phyloP scores from a whole-genome alignment of 352 stramenopile species.

The Phytophthora hybrid region DNA sequence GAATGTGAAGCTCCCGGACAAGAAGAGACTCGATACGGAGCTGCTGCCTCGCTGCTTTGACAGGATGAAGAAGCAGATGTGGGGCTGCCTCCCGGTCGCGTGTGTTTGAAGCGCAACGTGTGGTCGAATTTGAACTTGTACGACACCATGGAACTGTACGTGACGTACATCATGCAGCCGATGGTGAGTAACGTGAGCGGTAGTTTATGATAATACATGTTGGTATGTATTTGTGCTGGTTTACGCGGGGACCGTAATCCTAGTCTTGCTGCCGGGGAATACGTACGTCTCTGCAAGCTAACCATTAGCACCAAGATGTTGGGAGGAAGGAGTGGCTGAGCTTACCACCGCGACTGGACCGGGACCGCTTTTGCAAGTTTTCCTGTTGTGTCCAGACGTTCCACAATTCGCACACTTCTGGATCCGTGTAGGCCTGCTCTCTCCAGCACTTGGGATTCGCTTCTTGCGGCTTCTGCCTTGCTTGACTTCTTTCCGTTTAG shows the following conservation, averaged over 20 bases:
- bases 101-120: slow-evolving; percentile 82
- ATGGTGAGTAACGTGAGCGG: too few relatives aligned
- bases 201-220: slow-evolving; percentile 29
- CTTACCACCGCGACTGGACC: too few relatives aligned
- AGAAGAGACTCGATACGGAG: slow-evolving; percentile 73
- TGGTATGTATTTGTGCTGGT: too few relatives aligned
- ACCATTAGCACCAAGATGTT: too few relatives aligned
- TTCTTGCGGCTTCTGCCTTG: background rate
- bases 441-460: background rate
- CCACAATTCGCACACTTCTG: background rate
- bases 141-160: slow-evolving; percentile 72
- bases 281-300: too few relatives aligned
- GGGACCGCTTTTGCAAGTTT: background rate
- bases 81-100: slow-evolving; percentile 60
- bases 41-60: slow-evolving; percentile 79
- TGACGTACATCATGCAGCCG: too few relatives aligned
- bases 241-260: too few relatives aligned
- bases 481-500: background rate
- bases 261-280: too few relatives aligned
- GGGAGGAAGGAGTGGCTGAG: too few relatives aligned
- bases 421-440: background rate
- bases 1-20: slow-evolving; percentile 71
- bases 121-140: slow-evolving; percentile 87
- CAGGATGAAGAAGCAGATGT: slow-evolving; percentile 89
- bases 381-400: background rate